phyloP scores from a whole-genome alignment of 805 yeast species.

The Candida verbasci region DNA sequence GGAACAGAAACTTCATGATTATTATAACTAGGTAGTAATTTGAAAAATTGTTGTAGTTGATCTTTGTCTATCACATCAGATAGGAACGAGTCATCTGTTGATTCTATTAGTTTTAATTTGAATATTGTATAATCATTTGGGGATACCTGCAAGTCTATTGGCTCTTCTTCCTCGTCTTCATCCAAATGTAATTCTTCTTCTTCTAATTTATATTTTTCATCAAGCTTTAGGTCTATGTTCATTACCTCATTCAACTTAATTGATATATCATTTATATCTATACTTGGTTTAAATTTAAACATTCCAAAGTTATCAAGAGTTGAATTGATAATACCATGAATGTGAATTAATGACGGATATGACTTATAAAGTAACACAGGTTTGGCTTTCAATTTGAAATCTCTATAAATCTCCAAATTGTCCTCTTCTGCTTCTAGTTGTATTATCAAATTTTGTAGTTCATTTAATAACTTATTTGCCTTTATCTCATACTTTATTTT shows the following conservation, averaged over 20 bases:
- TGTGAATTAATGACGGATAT: constrained; percentile 12
- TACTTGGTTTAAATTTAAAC: constrained; percentile 9
- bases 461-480: neutral
- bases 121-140: neutral
- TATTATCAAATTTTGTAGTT: constrained; percentile 7
- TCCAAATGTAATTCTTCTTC: neutral
- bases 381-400: constrained; percentile 6
- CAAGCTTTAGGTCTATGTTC: constrained; percentile 9
- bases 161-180: neutral
- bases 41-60: constrained; percentile 8
- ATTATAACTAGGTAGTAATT: constrained; percentile 13
- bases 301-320: constrained; percentile 13
- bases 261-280: constrained; percentile 7
- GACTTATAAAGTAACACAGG: constrained; percentile 11
- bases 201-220: neutral
- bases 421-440: constrained; percentile 1
- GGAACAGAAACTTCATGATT: no score
- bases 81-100: constrained; percentile 6
- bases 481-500: constrained; percentile 1
- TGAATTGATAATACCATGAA: constrained; percentile 9
- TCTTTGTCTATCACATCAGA: constrained; percentile 5
- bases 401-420: constrained; percentile 7
- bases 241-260: constrained; percentile 6
- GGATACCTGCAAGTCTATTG: neutral
- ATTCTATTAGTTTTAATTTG: neutral